phyloP scores from a whole-genome alignment of 148 eudicot species.

The Diospyros lotus region DNA sequence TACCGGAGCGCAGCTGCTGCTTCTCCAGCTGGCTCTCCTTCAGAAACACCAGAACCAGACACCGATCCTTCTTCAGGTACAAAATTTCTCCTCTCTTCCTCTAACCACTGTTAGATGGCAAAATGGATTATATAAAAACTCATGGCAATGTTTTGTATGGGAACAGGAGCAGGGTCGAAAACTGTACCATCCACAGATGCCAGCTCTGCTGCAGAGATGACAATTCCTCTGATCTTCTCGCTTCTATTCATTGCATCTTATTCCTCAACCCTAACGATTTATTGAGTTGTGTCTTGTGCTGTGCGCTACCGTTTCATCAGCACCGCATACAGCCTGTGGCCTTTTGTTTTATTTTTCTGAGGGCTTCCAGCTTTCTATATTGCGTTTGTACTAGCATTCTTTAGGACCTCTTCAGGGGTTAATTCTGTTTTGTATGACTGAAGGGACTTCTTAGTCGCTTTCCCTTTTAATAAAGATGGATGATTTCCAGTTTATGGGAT shows the following conservation, averaged over 20 bases:
- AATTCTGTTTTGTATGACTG: not conserved
- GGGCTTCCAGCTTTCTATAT: not conserved
- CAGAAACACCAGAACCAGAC: constrained; percentile 35
- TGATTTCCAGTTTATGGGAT: not conserved
- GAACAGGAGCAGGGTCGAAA: constrained; percentile 26
- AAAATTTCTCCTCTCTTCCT: not conserved
- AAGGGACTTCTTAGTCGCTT: constrained; percentile 11
- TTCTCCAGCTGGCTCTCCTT: constrained; percentile 35
- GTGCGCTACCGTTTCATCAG: too few relatives aligned
- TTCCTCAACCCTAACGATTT: constrained; percentile 16
- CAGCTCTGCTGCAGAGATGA: constrained; percentile 27
- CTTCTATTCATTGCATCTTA: constrained; percentile 25
- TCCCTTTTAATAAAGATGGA: not conserved
- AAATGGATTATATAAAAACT: not conserved
- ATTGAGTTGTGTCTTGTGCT: not conserved
- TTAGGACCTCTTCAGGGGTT: constrained; percentile 2
- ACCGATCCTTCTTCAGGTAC: constrained; percentile 21
- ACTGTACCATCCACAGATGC: constrained; percentile 26
- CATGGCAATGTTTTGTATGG: not conserved
- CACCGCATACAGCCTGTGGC: not conserved
- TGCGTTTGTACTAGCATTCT: not conserved
- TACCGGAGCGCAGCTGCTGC: constrained; percentile 26
- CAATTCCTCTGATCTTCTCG: constrained; percentile 20
- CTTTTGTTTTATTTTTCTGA: not conserved
- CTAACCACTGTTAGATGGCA: not conserved